phyloP scores from a whole-genome alignment of 108 stramenopile genomes.

The Seminavis robusta region DNA sequence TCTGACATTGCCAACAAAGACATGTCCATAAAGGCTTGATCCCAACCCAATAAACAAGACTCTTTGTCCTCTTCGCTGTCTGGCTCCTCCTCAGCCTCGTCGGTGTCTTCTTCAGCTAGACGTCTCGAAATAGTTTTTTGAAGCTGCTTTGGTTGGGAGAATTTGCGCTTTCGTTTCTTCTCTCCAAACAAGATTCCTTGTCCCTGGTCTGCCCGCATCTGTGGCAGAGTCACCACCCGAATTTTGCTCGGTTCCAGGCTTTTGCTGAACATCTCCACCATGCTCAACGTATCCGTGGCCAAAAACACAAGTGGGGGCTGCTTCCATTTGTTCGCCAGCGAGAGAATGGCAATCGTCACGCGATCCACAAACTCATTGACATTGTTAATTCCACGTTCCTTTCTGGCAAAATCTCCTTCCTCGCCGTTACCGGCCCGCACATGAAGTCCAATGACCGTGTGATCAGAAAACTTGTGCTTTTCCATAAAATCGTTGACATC shows the following conservation, averaged over 20 bases:
- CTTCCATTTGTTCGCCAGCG: too few relatives aligned
- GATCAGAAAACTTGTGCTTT: conserved; percentile 27
- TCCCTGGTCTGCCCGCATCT: conserved; percentile 10
- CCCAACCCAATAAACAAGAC: conserved; percentile 32
- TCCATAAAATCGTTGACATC: conserved; percentile 11
- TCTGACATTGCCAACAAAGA: conserved; percentile 41
- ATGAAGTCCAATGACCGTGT: conserved; percentile 45
- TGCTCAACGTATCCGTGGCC: conserved; percentile 46
- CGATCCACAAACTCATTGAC: conserved; percentile 8
- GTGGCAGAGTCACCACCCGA: conserved; percentile 11
- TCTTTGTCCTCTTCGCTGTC: conserved; percentile 4
- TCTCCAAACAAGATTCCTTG: conserved; percentile 26
- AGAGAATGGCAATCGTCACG: not conserved
- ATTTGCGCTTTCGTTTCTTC: too few relatives aligned
- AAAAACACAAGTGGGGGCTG: conserved; percentile 31
- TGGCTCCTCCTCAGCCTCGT: too few relatives aligned
- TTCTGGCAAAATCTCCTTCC: conserved; percentile 29
- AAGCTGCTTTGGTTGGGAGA: too few relatives aligned
- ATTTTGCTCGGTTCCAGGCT: conserved; percentile 5
- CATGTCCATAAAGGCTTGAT: conserved; percentile 33
- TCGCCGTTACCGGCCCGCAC: conserved; percentile 60
- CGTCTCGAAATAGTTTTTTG: conserved; percentile 1
- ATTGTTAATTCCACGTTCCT: conserved; percentile 29
- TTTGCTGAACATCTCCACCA: conserved; percentile 21
- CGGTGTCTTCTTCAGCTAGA: too few relatives aligned